phyloP scores from a whole-genome alignment of 2,329 filamentous ascomycete genomes.

The Fulvia fulva region DNA sequence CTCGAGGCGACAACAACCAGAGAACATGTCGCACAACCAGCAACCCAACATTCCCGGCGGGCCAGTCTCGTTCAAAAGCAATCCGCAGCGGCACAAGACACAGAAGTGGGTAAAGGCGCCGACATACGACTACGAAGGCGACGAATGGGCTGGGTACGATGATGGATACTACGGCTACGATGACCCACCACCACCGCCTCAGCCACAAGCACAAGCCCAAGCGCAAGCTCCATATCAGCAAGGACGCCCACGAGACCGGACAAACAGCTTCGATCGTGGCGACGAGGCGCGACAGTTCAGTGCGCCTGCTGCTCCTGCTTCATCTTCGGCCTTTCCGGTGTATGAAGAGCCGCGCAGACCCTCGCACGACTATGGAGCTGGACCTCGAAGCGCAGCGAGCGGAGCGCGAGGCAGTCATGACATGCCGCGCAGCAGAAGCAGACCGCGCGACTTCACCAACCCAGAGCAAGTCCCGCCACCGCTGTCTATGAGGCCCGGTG shows the following conservation, averaged over 20 bases:
- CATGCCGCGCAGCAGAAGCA: conserved; percentile 14
- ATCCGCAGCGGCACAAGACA: conserved; percentile 84
- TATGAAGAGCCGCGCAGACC: conserved; percentile 12
- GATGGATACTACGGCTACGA: conserved; percentile 53
- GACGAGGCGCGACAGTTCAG: conserved; percentile 51
- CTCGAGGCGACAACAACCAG: not conserved
- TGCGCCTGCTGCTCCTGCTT: conserved; percentile 13
- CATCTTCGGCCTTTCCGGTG: conserved; percentile 13
- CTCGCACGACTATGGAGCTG: not conserved
- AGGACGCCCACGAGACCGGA: conserved; percentile 31
- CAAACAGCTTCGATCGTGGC: conserved; percentile 52
- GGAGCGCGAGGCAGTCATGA: conserved; percentile 13
- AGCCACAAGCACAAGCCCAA: conserved; percentile 8
- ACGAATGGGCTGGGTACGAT: conserved; percentile 77
- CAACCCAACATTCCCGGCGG: conserved; percentile 11
- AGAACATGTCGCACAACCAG: conserved; percentile 22
- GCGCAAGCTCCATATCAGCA: conserved; percentile 17
- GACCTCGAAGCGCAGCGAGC: conserved; percentile 9
- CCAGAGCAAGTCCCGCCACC: conserved; percentile 49
- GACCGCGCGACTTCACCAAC: conserved; percentile 48
- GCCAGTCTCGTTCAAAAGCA: conserved; percentile 66
- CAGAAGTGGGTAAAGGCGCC: conserved; percentile 94
- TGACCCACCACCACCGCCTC: conserved; percentile 37
- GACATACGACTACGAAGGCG: conserved; percentile 80
- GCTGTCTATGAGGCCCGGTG: conserved; percentile 26